Base-by-base conservation (phyloP, 2,329 filamentous ascomycete genomes). In the Beauveria sp. region DNA sequence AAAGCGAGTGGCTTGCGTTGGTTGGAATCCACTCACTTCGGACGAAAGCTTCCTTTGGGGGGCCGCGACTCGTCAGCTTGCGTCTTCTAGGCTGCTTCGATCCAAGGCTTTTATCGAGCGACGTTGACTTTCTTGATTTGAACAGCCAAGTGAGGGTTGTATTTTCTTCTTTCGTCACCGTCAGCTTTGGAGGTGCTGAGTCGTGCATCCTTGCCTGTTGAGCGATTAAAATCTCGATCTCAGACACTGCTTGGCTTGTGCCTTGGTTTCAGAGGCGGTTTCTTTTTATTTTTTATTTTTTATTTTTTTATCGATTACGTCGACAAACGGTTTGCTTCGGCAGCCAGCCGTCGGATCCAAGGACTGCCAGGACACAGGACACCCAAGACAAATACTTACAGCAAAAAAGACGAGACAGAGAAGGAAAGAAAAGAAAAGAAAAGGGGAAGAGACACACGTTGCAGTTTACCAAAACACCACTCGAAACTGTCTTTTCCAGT, bases 201-300 rank as follows among this genome's bases (percentile, higher is more conserved):
- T 16, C 7, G 14, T 41, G 34, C 22, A 37, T 24, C 37, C 52
- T n/a, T 24, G 34, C 16, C 24, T 18, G 14, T 41, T 54, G 52
- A 54, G 52, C 52, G 52, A 54, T 41, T 54, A 37, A 37, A 26
- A 54, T 54, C 52, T 54, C 52, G 52, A 43, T 54, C 16, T n/a
- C 40, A 43, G 52, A 54, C 52, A 41, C 12, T 37, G 34, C 12
- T 37, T 14, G 12, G 18, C 18, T n/a, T n/a, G 28, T 28, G 51
- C 51, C 34, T 53, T 37, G 30, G 51, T 41, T 41, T 41, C 20
- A 40, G 12, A 40, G 20, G 12, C 30, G 12, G 20, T 20, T 22
- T 40, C 14, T 37, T 53, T 37, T 37, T 43, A 3, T n/a, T 43
- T n/a, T n/a, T 0, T n/a, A 2, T 20, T 20, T 20, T 43, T 43